Conservation (phyloP, 176 grass and related monocot genomes). For the Ensete ventricosum region DNA sequence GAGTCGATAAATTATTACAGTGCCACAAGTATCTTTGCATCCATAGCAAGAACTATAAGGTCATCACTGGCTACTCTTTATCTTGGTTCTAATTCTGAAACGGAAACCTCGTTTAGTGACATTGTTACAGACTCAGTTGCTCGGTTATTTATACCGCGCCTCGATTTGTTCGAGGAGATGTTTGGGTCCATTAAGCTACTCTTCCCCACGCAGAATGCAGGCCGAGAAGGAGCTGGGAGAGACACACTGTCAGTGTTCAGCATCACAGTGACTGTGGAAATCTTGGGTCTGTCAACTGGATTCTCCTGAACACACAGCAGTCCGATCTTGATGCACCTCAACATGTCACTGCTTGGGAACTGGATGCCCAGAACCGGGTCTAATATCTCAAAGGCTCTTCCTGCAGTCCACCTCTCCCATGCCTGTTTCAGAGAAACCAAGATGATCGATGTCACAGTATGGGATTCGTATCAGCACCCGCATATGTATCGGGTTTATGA, state of each 20-base stretch:
- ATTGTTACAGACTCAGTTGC: background rate
- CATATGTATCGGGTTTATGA: too few species aligned
- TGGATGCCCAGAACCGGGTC: constrained; percentile 9
- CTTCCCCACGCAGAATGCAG: background rate
- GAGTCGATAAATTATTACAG: too few species aligned
- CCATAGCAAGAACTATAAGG: too few species aligned
- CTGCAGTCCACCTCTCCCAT: constrained; percentile 29
- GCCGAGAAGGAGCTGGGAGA: constrained; percentile 22
- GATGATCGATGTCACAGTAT: background rate
- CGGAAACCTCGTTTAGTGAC: constrained; percentile 32
- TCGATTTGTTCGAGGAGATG: background rate
- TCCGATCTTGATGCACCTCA: constrained; percentile 22
- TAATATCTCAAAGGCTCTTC: constrained; percentile 9
- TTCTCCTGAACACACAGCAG: constrained; percentile 35
- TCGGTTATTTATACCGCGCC: background rate
- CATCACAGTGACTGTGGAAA: constrained; percentile 33
- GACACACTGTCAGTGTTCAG: constrained; percentile 13
- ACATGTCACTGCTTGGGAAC: constrained; percentile 14
- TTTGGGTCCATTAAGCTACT: background rate
- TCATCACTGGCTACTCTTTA: background rate
- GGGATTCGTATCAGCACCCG: background rate
- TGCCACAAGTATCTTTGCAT: too few species aligned
- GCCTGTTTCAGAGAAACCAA: constrained; percentile 14
- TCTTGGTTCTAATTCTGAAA: constrained; percentile 31
- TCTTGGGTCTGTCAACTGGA: constrained; percentile 7